Evolutionary conservation across 2,329 filamentous ascomycete genomes (phyloP), one percentile per base, ranked within the genome.

Genomic region (Scedosporium apiospermum): DNA sequence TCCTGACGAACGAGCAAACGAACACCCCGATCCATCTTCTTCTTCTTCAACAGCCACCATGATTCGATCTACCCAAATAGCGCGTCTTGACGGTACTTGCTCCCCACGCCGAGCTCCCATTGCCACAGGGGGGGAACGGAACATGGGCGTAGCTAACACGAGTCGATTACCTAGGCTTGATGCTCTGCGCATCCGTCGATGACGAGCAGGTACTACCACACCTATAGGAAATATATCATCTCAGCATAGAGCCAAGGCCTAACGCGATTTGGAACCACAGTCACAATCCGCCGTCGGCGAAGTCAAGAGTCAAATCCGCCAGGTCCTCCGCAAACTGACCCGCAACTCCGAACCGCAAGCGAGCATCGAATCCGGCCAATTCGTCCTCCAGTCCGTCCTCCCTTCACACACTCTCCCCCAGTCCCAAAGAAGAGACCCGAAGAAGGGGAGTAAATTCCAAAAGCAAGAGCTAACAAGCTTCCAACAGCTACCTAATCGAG

Each of bases 11-110:
- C 30, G 30, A 34, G 6, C 66, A 27, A 42, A 16, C 51, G 51
- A 46, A 16, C 51, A 27, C 6, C 51, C 23, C 21, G 51, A 34
- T n/a, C 55, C 55, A 23, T 10, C 55, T n/a, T 34, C 30, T 38
- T 38, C 34, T 38, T 34, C 9, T 38, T 38, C 34, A 38, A 38
- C 61, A 53, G 49, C 49, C 67, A 74, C 68, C 27, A 95, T 93
- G 92, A 93, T 96, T 71, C 86, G 85, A 75, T 95, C 93, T 70
- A 99, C 93, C 61, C 91, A 96, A 78, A 96, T 99, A 78, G 89
- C 91, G 67, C 85, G 95, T 76, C 84, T 98, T 60, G 95, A 98
- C 78, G 93, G 92, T 95, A 72, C 64, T 69, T 38, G 46, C 16
- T 58, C 65, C 65, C 63, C 61, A 53, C 59, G 60, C 55, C 58